A percentile compares a stretch with the other conserved stretches of the same genome.
Evolutionary conservation across 163 green algal species (phyloP).

Genomic region (Coccomyxa subellipsoidea): DNA sequence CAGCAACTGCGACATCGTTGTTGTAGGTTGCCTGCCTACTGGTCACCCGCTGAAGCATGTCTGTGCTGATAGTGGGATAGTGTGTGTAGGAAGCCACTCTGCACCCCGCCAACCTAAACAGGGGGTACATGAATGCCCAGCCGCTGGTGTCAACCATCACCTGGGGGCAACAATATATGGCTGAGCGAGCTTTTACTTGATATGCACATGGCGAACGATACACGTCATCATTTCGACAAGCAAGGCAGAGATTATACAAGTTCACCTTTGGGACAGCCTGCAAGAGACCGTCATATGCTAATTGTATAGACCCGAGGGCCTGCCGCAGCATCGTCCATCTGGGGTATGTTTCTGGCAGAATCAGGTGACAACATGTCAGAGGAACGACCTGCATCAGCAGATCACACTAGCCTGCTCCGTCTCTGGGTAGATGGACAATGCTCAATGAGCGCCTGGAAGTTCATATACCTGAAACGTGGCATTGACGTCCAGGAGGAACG

Average conservation of each 20-base stretch:
- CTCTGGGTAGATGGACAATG: too few relatives aligned
- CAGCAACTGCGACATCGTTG: constrained; percentile 71
- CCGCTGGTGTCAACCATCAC: constrained; percentile 93
- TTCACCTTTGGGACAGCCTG: constrained; percentile 63
- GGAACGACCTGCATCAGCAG: constrained; percentile 57
- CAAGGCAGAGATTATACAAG: neutral
- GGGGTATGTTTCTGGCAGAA: constrained; percentile 69
- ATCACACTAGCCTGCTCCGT: neutral
- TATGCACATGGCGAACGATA: too few relatives aligned
- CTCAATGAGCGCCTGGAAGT: neutral
- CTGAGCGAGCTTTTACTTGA: too few relatives aligned
- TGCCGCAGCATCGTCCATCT: constrained; percentile 84
- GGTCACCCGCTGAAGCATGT: constrained; percentile 83
- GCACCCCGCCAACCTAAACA: constrained; percentile 62
- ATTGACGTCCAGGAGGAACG: neutral
- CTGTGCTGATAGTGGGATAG: constrained; percentile 90
- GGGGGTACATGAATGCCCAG: constrained; percentile 87
- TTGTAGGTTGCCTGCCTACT: constrained; percentile 68
- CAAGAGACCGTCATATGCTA: constrained; percentile 70
- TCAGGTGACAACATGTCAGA: constrained; percentile 42
- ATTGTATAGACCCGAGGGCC: constrained; percentile 57
- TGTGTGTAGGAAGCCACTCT: constrained; percentile 89
- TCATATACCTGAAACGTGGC: neutral
- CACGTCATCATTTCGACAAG: too few relatives aligned
- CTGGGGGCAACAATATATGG: constrained; percentile 18